Conservation (phyloP, 75 land plant genomes). For the Gnetum montanum region DNA sequence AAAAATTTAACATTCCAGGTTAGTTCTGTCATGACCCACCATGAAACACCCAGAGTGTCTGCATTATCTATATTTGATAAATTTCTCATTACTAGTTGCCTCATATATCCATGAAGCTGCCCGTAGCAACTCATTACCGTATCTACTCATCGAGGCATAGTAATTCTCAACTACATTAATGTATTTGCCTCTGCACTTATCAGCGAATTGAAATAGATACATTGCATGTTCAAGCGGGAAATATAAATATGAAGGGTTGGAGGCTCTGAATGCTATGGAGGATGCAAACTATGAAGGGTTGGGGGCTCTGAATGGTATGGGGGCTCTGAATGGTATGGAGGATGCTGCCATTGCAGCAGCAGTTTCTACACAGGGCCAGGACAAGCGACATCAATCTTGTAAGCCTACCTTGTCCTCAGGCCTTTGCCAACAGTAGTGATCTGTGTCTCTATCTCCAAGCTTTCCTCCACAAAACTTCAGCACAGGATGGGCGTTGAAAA, state of each 20-base stretch:
- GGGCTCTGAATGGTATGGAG: slow-evolving; percentile 31
- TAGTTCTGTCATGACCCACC: slow-evolving; percentile 50
- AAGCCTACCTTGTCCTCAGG: slow-evolving; percentile 26
- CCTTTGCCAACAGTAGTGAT: slow-evolving; percentile 33
- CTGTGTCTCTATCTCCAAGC: slow-evolving; percentile 28
- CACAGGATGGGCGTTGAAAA: slow-evolving; percentile 49
- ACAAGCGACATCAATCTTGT: slow-evolving; percentile 7
- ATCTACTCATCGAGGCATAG: slow-evolving; percentile 35
- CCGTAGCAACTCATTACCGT: slow-evolving; percentile 48
- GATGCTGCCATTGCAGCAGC: slow-evolving; percentile 45
- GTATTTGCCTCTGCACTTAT: slow-evolving; percentile 41
- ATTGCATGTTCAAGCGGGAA: slow-evolving; percentile 18
- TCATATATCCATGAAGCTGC: no score
- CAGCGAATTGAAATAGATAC: slow-evolving; percentile 34
- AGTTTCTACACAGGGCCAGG: slow-evolving; percentile 45
- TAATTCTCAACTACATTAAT: slow-evolving; percentile 23
- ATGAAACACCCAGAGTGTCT: slow-evolving; percentile 30
- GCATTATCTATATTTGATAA: slow-evolving; percentile 40
- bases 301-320: slow-evolving; percentile 7
- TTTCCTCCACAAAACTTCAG: slow-evolving; percentile 36
- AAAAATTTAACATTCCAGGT: slow-evolving; percentile 60
- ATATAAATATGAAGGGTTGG: no score
- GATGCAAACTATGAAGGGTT: slow-evolving; percentile 7
- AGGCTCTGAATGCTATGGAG: slow-evolving; percentile 18
- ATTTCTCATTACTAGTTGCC: slow-evolving; percentile 20